Percentiles rank a stretch among this genome's conserved stretches.
Evolutionary conservation across 2,329 filamentous ascomycete species (phyloP).

Genomic region (Penicillium carneum): DNA sequence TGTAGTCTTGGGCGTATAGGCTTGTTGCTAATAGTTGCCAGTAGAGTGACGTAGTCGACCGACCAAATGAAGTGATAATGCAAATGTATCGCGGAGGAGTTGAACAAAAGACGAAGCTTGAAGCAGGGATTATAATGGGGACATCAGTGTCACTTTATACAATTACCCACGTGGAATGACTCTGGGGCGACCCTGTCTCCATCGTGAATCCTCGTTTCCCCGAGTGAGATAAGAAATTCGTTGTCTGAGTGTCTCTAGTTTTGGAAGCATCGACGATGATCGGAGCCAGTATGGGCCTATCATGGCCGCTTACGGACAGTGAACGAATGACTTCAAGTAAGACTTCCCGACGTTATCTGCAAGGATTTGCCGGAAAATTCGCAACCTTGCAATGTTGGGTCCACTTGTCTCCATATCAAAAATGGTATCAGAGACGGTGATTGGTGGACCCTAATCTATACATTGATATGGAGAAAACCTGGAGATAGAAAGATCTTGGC

Average conservation of each 20-base stretch:
- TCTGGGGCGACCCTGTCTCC: too few relatives aligned
- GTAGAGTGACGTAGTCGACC: neutral
- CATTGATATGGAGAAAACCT: slow-evolving; percentile 17
- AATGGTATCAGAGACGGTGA: neutral
- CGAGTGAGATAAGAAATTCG: slow-evolving; percentile 6
- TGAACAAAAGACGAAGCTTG: neutral
- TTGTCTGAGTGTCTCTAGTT: neutral
- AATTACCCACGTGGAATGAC: neutral
- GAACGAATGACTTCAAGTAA: slow-evolving; percentile 37
- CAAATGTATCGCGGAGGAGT: neutral
- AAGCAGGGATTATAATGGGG: neutral
- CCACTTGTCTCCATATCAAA: neutral
- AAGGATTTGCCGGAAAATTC: neutral
- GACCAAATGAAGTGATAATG: neutral
- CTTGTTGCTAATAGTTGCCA: neutral
- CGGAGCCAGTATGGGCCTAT: slow-evolving; percentile 22
- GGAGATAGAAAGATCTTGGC: slow-evolving; percentile 21
- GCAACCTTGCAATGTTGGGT: neutral
- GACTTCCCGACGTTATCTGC: slow-evolving; percentile 37
- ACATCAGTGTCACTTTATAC: slow-evolving; percentile 7
- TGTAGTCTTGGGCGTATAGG: neutral
- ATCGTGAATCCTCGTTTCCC: slow-evolving; percentile 3
- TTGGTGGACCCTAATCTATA: slow-evolving; percentile 38
- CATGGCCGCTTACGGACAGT: slow-evolving; percentile 18
- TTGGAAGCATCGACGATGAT: neutral